Evolutionary conservation across 2,329 filamentous ascomycete species (phyloP), one percentile per base, ranked within the genome.

Genomic region (Dothistroma pini): DNA sequence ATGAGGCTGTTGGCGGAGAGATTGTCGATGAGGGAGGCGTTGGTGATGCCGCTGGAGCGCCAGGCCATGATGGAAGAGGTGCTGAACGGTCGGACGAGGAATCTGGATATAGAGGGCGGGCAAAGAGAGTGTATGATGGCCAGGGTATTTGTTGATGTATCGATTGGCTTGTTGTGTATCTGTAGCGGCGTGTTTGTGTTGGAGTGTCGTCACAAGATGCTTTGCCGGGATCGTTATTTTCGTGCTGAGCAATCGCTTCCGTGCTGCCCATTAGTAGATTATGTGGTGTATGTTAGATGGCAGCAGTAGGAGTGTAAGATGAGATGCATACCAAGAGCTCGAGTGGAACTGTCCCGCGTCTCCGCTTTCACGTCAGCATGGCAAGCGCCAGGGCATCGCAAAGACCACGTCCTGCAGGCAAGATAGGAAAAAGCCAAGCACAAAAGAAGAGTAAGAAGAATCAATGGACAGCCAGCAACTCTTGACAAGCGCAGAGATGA

Each of bases 11-110:
- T 85, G 47, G 77, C 81, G 74, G 80, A 87, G 60, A 99, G 82
- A 74, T 96, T 96, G 68, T 88, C 83, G 63, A 97, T 81, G 54
- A 99, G 82, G 59, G 87, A 86, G 47, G 78, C 76, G 75, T 97
- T 97, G 31, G 86, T 85, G 4, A 78, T 77, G 62, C 91, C 93
- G 7, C 88, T 89, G 75, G 89, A 91, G 67, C 86, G 85, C 95
- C 95, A 99, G 62, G 93, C 93, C 95, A 99, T 50, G 6, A 10
- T 53, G 12, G 25, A 21, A 6, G 31, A 25, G 3, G 51, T 35
- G n/a, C 11, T 32, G 29, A 53, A 53, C 10, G 25, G 29, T 6
- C 14, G 29, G 41, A 19, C 2, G 16, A 19, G 41, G 14, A 8
- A 14, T 44, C 41, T 44, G 14, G 14, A 19, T 19, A 9, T n/a